These are phyloP conservation scores for Podospora appendiculata DNA, from an alignment of 495 filamentous ascomycete genomes.

Conservation along the genomic window DNA sequence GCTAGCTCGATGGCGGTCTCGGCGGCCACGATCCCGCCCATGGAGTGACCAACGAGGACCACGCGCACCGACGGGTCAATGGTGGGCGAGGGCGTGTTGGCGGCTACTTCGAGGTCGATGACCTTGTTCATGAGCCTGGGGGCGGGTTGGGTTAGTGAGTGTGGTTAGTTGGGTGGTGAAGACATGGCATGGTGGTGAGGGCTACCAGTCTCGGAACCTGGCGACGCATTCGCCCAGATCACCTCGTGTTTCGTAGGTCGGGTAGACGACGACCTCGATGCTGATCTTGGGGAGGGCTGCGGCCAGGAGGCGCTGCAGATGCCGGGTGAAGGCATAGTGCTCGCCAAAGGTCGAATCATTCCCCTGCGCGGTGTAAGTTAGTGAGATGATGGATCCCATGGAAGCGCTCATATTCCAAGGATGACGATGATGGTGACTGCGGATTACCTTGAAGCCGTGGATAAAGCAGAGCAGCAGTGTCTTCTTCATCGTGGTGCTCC, in stretches of 20 bases:
- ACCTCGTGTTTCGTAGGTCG: slow-evolving; percentile 85
- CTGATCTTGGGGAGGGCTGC: slow-evolving; percentile 66
- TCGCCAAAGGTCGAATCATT: slow-evolving; percentile 77
- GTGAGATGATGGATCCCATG: not conserved
- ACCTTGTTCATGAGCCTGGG: slow-evolving; percentile 79
- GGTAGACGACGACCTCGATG: slow-evolving; percentile 68
- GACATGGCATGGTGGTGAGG: not conserved
- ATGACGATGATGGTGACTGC: too few relatives aligned
- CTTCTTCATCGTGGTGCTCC: slow-evolving; percentile 63
- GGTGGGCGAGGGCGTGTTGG: slow-evolving; percentile 75
- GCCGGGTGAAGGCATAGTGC: slow-evolving; percentile 57
- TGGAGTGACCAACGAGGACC: slow-evolving; percentile 83
- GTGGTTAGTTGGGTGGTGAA: not conserved
- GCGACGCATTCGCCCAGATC: slow-evolving; percentile 74
- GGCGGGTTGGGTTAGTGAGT: not conserved
- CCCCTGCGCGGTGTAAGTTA: slow-evolving; percentile 45
- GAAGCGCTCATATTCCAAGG: too few relatives aligned
- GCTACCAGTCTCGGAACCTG: slow-evolving; percentile 78
- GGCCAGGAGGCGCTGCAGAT: slow-evolving; percentile 62
- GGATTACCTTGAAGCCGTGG: slow-evolving; percentile 86
- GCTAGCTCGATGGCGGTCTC: slow-evolving; percentile 69
- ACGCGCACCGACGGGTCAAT: slow-evolving; percentile 81
- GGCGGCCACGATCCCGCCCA: slow-evolving; percentile 95
- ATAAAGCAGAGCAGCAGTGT: slow-evolving; percentile 88
- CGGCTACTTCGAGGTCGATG: slow-evolving; percentile 86